Evolutionary conservation across 352 stramenopile species (phyloP).

Genomic region (Pythium phragmitis): DNA sequence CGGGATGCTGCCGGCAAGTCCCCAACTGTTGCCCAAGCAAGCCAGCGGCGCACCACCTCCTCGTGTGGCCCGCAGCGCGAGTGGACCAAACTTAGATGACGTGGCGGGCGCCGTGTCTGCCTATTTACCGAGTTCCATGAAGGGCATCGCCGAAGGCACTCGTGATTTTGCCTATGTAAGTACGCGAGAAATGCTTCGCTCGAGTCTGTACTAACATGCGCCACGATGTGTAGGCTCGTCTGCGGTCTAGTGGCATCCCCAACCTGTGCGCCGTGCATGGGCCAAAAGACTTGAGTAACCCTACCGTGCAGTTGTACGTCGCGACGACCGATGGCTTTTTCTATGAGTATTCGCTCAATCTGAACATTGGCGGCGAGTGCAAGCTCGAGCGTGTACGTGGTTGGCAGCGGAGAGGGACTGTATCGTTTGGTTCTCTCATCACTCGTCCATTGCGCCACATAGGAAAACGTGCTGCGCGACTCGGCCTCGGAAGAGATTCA

Average conservation of each 20-base stretch:
- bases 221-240: constrained; percentile 38
- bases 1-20: constrained; percentile 7
- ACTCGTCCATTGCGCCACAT: not conserved
- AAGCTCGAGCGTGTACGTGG: constrained; percentile 69
- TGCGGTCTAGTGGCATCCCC: constrained; percentile 64
- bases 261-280: constrained; percentile 83
- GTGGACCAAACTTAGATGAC: constrained; percentile 59
- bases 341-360: constrained; percentile 85
- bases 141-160: constrained; percentile 82
- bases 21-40: constrained; percentile 14
- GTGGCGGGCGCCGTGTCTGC: constrained; percentile 66
- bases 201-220: not conserved
- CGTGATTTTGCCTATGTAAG: constrained; percentile 84
- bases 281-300: constrained; percentile 46
- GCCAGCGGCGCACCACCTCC: not conserved
- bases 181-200: constrained; percentile 11
- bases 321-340: constrained; percentile 81
- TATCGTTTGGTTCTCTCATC: not conserved
- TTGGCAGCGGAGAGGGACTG: not conserved
- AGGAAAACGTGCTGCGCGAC: constrained; percentile 86
- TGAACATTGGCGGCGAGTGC: constrained; percentile 71
- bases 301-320: constrained; percentile 73
- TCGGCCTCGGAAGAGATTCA: constrained; percentile 84
- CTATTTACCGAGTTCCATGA: constrained; percentile 74
- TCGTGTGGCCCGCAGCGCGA: constrained; percentile 31